Evolutionary conservation across 306 rosid species (phyloP).

Genomic region (Lathyrus sativus): DNA sequence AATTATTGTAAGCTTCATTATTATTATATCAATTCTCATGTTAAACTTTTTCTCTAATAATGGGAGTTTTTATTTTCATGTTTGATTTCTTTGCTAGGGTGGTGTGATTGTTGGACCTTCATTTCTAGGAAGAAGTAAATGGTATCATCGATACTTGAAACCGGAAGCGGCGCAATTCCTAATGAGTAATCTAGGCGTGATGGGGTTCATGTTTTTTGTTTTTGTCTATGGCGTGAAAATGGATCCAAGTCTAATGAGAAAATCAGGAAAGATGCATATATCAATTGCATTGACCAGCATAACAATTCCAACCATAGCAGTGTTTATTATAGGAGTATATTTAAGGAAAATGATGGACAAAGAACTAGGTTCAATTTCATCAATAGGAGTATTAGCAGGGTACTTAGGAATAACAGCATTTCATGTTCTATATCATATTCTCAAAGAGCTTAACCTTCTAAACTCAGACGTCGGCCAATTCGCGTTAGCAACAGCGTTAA

Average conservation of each 20-base stretch:
- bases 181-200: constrained; percentile 50
- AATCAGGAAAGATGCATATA: constrained; percentile 49
- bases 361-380: constrained; percentile 46
- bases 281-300: constrained; percentile 47
- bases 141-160: constrained; percentile 28
- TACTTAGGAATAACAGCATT: constrained; percentile 55
- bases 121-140: constrained; percentile 49
- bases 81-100: constrained; percentile 52
- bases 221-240: constrained; percentile 70
- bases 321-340: constrained; percentile 33
- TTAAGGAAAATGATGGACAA: constrained; percentile 58
- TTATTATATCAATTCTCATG: not conserved
- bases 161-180: constrained; percentile 40
- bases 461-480: constrained; percentile 68
- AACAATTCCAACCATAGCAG: constrained; percentile 35
- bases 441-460: constrained; percentile 70
- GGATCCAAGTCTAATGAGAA: constrained; percentile 46
- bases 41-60: not conserved
- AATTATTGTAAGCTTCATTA: constrained; percentile 56
- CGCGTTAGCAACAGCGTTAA: constrained; percentile 50
- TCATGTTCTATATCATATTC: constrained; percentile 48
- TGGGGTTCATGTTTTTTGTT: constrained; percentile 67
- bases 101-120: constrained; percentile 85
- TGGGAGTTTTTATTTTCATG: constrained; percentile 2
- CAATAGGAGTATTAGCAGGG: constrained; percentile 52